These are phyloP conservation scores for Pseudonectria foliicola DNA, from an alignment of 2,329 filamentous ascomycete genomes.

Conservation along the genomic window DNA sequence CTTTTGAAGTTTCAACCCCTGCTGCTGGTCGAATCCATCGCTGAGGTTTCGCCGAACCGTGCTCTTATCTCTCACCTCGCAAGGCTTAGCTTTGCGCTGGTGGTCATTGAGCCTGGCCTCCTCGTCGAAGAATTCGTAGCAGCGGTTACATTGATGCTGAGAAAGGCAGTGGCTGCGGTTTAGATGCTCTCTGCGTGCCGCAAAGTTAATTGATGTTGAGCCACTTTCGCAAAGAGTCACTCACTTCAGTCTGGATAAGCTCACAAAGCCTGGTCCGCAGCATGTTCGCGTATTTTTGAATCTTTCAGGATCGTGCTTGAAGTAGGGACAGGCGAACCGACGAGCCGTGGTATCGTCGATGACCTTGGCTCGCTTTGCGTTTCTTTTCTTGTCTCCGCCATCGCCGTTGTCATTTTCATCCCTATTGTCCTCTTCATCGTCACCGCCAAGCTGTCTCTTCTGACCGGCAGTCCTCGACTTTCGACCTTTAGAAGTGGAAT, in stretches of 20 bases:
- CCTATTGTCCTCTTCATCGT: slow-evolving; percentile 23
- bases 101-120: slow-evolving; percentile 15
- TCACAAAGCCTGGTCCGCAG: slow-evolving; percentile 16
- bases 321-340: slow-evolving; percentile 30
- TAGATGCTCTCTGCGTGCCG: slow-evolving; percentile 15
- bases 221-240: not conserved
- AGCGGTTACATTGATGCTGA: slow-evolving; percentile 14
- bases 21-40: slow-evolving; percentile 17
- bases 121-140: slow-evolving; percentile 11
- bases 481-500: slow-evolving; percentile 7
- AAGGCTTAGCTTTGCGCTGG: slow-evolving; percentile 11
- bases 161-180: slow-evolving; percentile 15
- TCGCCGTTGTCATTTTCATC: slow-evolving; percentile 20
- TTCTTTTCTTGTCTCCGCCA: slow-evolving; percentile 23
- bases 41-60: slow-evolving; percentile 8
- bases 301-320: slow-evolving; percentile 25
- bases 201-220: not conserved
- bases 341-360: slow-evolving; percentile 22
- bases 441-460: slow-evolving; percentile 11
- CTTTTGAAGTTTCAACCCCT: slow-evolving; percentile 14
- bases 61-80: slow-evolving; percentile 11
- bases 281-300: slow-evolving; percentile 17
- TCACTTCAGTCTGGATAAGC: slow-evolving; percentile 19
- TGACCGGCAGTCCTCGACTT: slow-evolving; percentile 9
- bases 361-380: slow-evolving; percentile 30